Base-by-base conservation (phyloP, 768 basidiomycete species). In the Suillus paluster region DNA sequence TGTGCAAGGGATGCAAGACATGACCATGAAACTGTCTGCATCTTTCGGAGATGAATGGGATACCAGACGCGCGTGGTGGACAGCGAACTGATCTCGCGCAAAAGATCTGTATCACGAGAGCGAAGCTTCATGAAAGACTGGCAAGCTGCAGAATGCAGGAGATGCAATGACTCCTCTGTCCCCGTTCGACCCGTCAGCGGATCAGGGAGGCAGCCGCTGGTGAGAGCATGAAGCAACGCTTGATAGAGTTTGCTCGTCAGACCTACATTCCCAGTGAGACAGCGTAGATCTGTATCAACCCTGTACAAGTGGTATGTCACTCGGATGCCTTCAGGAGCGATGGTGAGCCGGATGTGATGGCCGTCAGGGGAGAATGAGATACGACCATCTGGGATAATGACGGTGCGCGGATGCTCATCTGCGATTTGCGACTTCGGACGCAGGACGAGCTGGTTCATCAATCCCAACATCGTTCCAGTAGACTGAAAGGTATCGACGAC, bases 191-290 rank as follows among this genome's bases (percentile, higher is more conserved):
- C 64, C 1, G 77, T 81, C 23, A 85, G 70, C 3, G 81, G 80
- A 67, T 85, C 83, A 10, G 74, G 70, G 19, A 79, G 67, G 46
- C 75, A 75, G 5, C 45, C 58, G 21, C 78, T 78, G 1, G 77
- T 83, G 3, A 82, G 61, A n/a, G 80, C 79, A 48, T 85, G 84
- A 15, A 85, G 71, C 54, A 81, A 80, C 4, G 76, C 71, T 49
- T 71, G 73, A 59, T 74, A 82, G 11, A 83, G 68, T 42, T 66
- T 67, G 58, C 70, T 72, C 2, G 61, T 63, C 34, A 78, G 57
- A 21, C 66, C 72, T 5, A 53, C 65, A 10, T 71, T 71, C 4
- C 73, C 71, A 8, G 54, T 60, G n/a, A 79, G 65, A 44, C 70
- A 67, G 2, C 75, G 72, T 10, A 80, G 63, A 10, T 71, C 64